phyloP scores from a whole-genome alignment of 345 rosid species.

The Nephelium lappaceum region DNA sequence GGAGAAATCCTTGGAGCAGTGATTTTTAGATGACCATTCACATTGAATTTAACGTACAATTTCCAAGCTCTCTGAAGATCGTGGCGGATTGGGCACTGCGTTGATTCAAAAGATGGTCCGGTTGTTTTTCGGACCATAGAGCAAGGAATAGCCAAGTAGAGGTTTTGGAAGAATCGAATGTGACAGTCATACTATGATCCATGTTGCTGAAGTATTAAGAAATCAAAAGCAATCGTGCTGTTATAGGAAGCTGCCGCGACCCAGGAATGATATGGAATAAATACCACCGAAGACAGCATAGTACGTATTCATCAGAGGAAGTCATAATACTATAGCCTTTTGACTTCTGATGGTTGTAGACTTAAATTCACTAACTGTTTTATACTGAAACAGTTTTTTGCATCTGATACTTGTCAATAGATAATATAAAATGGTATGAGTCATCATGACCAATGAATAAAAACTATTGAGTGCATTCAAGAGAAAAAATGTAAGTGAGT shows the following conservation, averaged over 20 bases:
- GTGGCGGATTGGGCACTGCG: conserved; percentile 25
- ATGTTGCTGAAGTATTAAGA: conserved; percentile 12
- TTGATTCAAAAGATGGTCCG: conserved; percentile 16
- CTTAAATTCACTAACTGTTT: not conserved
- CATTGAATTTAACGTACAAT: conserved; percentile 13
- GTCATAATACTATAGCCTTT: not conserved
- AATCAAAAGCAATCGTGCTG: conserved; percentile 26
- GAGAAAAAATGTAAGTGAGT: too few species aligned
- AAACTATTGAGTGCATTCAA: too few species aligned
- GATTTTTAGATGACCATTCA: conserved; percentile 13
- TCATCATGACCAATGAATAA: too few species aligned
- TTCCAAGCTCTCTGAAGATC: conserved; percentile 22
- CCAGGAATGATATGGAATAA: conserved; percentile 20
- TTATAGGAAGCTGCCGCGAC: conserved; percentile 28
- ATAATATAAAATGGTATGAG: too few species aligned
- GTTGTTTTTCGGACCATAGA: conserved; percentile 21
- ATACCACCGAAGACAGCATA: not conserved
- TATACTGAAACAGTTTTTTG: not conserved
- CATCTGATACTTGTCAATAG: too few species aligned
- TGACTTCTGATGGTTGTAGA: not conserved
- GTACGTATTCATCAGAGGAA: not conserved
- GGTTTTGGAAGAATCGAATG: conserved; percentile 26
- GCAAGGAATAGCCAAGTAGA: conserved; percentile 29
- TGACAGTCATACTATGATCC: conserved; percentile 18
- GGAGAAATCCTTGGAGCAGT: conserved; percentile 28